A percentile compares a stretch with the other conserved stretches of the same genome.
Conservation (phyloP, 176 grass and related monocot species). For the Bonia amplexicaulis region DNA sequence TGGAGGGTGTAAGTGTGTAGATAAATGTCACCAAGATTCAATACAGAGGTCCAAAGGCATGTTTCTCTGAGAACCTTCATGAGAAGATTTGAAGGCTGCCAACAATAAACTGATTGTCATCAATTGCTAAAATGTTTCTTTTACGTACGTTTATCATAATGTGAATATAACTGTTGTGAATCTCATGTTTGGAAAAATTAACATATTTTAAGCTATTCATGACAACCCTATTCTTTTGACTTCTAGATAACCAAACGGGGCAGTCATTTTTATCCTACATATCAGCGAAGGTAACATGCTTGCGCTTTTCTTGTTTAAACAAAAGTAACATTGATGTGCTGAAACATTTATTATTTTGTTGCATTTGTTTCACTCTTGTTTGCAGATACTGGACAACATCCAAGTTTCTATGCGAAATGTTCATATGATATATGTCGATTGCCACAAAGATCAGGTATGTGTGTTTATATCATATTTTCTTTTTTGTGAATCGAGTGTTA, state of each 20-base stretch:
- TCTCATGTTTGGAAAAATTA: neutral
- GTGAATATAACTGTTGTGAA: neutral
- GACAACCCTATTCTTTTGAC: conserved; percentile 22
- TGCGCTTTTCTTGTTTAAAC: conserved; percentile 23
- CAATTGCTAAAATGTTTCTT: conserved; percentile 9
- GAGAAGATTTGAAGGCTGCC: conserved; percentile 2
- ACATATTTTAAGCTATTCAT: conserved; percentile 12
- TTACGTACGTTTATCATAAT: conserved; percentile 5
- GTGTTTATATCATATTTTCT: conserved; percentile 16
- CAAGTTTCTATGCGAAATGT: conserved; percentile 88
- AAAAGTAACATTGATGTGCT: conserved; percentile 22
- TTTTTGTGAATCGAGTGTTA: neutral
- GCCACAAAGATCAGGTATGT: conserved; percentile 56
- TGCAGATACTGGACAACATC: conserved; percentile 92
- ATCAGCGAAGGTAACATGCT: conserved; percentile 78
- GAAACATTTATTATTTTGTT: conserved; percentile 18
- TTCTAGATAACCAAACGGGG: conserved; percentile 87
- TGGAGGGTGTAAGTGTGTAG: neutral
- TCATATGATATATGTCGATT: conserved; percentile 79
- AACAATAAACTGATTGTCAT: conserved; percentile 2
- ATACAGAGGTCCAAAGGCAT: neutral
- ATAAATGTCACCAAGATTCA: neutral
- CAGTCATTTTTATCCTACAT: conserved; percentile 97
- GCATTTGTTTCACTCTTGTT: conserved; percentile 22
- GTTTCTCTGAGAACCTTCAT: conserved; percentile 4